phyloP scores from a whole-genome alignment of 2,329 filamentous ascomycete species.

The Ceratocystis harringtonii region DNA sequence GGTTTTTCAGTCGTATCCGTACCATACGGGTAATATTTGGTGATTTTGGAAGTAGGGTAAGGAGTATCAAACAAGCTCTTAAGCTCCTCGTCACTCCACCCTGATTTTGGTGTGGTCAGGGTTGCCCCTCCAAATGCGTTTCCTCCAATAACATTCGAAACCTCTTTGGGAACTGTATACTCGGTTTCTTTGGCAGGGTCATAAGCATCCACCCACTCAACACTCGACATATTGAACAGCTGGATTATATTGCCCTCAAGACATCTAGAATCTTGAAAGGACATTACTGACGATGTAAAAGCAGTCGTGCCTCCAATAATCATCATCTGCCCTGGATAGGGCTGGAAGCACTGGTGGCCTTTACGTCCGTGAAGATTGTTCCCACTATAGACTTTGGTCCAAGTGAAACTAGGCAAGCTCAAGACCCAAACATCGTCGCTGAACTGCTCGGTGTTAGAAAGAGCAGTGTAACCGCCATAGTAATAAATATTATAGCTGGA shows the following conservation, averaged over 20 bases:
- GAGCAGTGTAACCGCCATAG: slow-evolving; percentile 58
- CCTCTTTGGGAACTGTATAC: slow-evolving; percentile 54
- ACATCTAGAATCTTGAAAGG: slow-evolving; percentile 25
- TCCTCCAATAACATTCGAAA: slow-evolving; percentile 55
- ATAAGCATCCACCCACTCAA: slow-evolving; percentile 56
- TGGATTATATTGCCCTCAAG: slow-evolving; percentile 39
- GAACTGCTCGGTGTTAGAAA: slow-evolving; percentile 27
- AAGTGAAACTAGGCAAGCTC: slow-evolving; percentile 65
- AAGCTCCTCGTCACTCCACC: slow-evolving; percentile 38
- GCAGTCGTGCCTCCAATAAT: slow-evolving; percentile 52
- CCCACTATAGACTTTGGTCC: slow-evolving; percentile 43
- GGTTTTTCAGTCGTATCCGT: too few species aligned
- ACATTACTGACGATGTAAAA: slow-evolving; percentile 22
- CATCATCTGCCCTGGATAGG: slow-evolving; percentile 69
- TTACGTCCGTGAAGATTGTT: slow-evolving; percentile 42
- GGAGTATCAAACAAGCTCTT: slow-evolving; percentile 36
- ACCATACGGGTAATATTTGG: slow-evolving; percentile 45
- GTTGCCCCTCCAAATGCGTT: slow-evolving; percentile 53
- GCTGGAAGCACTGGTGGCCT: slow-evolving; percentile 60
- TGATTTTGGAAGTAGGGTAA: slow-evolving; percentile 43
- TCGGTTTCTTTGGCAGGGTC: slow-evolving; percentile 44
- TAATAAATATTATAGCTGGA: slow-evolving; percentile 75
- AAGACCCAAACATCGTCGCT: slow-evolving; percentile 66
- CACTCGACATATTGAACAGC: slow-evolving; percentile 58
- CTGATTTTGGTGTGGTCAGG: slow-evolving; percentile 43